phyloP scores from a whole-genome alignment of 768 basidiomycete species.

The Dioszegia crocea region DNA sequence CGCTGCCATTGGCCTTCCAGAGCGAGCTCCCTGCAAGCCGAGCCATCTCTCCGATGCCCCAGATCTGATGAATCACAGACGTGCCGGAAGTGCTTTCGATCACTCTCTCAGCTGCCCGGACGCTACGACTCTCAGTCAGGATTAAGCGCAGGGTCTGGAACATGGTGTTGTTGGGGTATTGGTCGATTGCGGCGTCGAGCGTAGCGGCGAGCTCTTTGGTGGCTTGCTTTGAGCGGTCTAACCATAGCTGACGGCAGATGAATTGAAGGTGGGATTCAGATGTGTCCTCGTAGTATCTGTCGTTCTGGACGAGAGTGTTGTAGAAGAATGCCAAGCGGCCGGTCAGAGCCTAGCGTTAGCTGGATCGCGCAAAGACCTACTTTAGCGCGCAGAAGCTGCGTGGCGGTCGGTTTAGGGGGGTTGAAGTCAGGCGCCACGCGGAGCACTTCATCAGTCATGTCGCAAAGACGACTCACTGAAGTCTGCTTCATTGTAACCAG shows the following conservation, averaged over 20 bases:
- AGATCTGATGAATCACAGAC: conserved; percentile 33
- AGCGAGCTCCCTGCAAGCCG: conserved; percentile 27
- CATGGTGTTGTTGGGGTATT: conserved; percentile 50
- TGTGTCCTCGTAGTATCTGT: not conserved
- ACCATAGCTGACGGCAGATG: conserved; percentile 14
- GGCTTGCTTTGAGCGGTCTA: not conserved
- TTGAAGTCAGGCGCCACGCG: not conserved
- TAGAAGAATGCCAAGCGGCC: not conserved
- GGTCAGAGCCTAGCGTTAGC: not conserved
- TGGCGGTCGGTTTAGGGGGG: not conserved
- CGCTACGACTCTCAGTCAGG: conserved; percentile 30
- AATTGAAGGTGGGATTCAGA: not conserved
- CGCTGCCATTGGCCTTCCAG: conserved; percentile 36
- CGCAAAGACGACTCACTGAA: not conserved
- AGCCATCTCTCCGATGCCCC: conserved; percentile 46
- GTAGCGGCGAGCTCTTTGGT: not conserved
- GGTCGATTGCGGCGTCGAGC: conserved; percentile 25
- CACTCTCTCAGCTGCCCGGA: not conserved
- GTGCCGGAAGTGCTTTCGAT: not conserved
- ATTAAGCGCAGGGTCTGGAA: conserved; percentile 48
- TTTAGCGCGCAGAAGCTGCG: not conserved
- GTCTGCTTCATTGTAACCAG: not conserved
- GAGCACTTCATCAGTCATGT: not conserved
- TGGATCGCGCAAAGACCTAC: not conserved
- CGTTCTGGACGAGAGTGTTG: not conserved